phyloP scores from a whole-genome alignment of 345 rosid species.

The Gossypium bickii region DNA sequence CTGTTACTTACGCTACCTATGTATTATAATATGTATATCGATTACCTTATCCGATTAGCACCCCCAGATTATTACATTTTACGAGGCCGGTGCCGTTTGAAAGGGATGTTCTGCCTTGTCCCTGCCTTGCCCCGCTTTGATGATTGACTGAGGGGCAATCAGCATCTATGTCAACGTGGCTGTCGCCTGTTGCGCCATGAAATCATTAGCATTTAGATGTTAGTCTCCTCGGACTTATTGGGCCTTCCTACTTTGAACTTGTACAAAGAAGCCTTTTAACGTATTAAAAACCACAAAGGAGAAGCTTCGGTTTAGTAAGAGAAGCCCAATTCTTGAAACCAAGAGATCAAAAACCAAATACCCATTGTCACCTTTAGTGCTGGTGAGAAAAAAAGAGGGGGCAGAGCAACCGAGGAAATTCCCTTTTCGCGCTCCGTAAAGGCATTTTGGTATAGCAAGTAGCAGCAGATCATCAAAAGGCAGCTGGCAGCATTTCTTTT shows the following conservation, averaged over 20 bases:
- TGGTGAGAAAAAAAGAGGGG: neutral
- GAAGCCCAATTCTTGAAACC: neutral
- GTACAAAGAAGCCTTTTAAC: neutral
- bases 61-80: neutral
- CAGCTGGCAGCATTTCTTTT: neutral
- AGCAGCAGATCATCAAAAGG: neutral
- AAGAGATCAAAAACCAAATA: neutral
- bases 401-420: neutral
- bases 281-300: neutral
- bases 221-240: neutral
- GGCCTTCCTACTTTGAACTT: neutral
- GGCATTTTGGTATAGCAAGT: too few species aligned
- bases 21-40: neutral
- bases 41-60: conserved; percentile 10
- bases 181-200: neutral
- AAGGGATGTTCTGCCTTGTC: neutral
- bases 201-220: neutral
- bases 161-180: neutral
- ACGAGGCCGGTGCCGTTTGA: neutral
- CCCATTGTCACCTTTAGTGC: neutral
- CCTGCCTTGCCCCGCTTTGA: neutral
- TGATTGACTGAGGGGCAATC: neutral
- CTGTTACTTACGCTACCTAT: neutral
- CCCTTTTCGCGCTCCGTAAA: neutral
- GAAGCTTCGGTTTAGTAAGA: neutral